phyloP scores from a whole-genome alignment of 345 rosid species.

The Eucalyptus marginata region DNA sequence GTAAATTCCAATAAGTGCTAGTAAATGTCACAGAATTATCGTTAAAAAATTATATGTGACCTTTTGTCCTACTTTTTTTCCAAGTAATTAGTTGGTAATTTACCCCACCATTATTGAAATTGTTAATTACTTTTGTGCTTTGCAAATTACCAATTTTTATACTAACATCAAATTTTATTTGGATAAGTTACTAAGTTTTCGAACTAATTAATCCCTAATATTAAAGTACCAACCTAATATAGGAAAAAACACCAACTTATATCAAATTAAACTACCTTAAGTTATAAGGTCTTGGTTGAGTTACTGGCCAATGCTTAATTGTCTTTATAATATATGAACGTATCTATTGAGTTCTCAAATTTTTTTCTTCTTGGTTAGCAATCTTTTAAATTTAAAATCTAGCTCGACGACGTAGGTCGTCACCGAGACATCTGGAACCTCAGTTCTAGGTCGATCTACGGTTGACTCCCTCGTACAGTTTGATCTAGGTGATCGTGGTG shows the following conservation, averaged over 20 bases:
- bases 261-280: not conserved
- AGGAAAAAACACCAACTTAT: not conserved
- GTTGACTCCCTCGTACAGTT: not conserved
- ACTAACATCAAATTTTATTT: not conserved
- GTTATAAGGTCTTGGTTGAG: not conserved
- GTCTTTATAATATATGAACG: not conserved
- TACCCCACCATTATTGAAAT: not conserved
- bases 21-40: not conserved
- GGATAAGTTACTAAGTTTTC: not conserved
- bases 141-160: not conserved
- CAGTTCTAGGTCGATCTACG: not conserved
- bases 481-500: not conserved
- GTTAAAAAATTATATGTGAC: accelerated
- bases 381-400: not conserved
- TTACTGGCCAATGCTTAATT: not conserved
- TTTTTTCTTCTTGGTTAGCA: not conserved
- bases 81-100: not conserved
- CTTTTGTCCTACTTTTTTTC: not conserved
- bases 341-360: not conserved
- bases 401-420: not conserved
- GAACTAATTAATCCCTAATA: not conserved
- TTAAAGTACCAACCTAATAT: not conserved
- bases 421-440: not conserved
- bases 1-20: not conserved
- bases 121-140: not conserved